Conservation (phyloP, 139 green algal species). For the Auxenochlorella pyrenoidosa region DNA sequence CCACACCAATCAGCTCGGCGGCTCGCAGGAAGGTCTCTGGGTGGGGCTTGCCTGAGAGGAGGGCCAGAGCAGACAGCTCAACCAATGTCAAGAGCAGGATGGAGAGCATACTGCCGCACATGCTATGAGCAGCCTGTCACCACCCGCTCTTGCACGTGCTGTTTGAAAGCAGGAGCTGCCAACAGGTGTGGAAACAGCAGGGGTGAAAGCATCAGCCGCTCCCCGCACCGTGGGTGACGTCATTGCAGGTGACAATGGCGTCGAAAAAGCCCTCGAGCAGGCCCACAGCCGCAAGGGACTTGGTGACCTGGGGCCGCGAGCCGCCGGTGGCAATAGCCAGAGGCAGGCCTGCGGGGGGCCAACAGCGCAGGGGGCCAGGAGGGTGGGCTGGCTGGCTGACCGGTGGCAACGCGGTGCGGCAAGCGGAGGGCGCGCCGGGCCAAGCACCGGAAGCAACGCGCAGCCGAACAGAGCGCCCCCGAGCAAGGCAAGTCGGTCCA, state of each 20-base stretch:
- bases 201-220: too few species aligned
- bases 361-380: background rate
- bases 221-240: slow-evolving; percentile 43
- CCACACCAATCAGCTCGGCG: slow-evolving; percentile 50
- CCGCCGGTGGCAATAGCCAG: slow-evolving; percentile 57
- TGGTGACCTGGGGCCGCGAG: slow-evolving; percentile 41
- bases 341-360: slow-evolving; percentile 38
- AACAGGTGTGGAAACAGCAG: too few species aligned
- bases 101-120: background rate
- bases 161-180: too few species aligned
- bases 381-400: background rate
- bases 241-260: slow-evolving; percentile 42
- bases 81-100: background rate
- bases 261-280: slow-evolving; percentile 41
- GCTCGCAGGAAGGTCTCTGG: slow-evolving; percentile 57
- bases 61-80: background rate
- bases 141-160: too few species aligned
- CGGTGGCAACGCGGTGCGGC: too few species aligned
- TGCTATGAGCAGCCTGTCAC: background rate
- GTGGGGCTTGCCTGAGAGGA: slow-evolving; percentile 44
- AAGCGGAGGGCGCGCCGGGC: too few species aligned
- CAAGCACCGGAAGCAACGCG: background rate
- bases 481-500: too few species aligned
- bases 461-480: background rate
- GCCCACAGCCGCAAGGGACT: background rate